Conservation (phyloP, 1,284 basidiomycete genomes). For the Golubevia pallescens region DNA sequence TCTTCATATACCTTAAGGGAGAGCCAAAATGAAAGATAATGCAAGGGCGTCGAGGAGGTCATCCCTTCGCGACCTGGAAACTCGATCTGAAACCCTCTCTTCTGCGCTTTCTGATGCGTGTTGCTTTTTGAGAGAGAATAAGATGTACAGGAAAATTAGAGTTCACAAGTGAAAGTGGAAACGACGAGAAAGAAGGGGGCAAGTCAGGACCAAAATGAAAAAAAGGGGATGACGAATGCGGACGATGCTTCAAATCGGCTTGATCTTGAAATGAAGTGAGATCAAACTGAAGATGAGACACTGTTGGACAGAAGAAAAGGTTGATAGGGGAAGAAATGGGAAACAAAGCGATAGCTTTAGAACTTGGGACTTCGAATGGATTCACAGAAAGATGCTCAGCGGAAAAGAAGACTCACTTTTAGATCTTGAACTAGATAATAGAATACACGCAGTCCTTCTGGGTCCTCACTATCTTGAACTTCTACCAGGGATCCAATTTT, state of each 20-base stretch:
- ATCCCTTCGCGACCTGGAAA: no score
- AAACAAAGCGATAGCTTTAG: slow-evolving; percentile 4
- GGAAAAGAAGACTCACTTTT: slow-evolving; percentile 29
- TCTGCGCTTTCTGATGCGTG: no score
- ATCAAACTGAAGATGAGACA: slow-evolving; percentile 61
- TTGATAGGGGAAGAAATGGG: background rate
- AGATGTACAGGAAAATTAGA: no score
- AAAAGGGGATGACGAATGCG: no score
- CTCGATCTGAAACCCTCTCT: no score
- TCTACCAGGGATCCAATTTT: slow-evolving; percentile 62
- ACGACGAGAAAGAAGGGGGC: no score
- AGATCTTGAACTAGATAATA: slow-evolving; percentile 63
- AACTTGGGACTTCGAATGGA: slow-evolving; percentile 6
- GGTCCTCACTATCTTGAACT: slow-evolving; percentile 62
- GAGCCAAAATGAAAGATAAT: no score
- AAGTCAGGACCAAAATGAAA: no score
- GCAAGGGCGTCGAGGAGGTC: no score
- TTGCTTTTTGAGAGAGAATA: no score
- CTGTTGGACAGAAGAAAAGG: slow-evolving; percentile 11
- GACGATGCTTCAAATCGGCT: slow-evolving; percentile 42
- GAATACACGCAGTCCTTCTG: slow-evolving; percentile 59
- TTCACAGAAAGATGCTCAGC: slow-evolving; percentile 4
- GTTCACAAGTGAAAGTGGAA: no score
- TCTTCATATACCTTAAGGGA: no score
- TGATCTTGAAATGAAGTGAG: slow-evolving; percentile 61